Evolutionary conservation across 768 basidiomycete genomes (phyloP).

Genomic region (Boletus speciosus): DNA sequence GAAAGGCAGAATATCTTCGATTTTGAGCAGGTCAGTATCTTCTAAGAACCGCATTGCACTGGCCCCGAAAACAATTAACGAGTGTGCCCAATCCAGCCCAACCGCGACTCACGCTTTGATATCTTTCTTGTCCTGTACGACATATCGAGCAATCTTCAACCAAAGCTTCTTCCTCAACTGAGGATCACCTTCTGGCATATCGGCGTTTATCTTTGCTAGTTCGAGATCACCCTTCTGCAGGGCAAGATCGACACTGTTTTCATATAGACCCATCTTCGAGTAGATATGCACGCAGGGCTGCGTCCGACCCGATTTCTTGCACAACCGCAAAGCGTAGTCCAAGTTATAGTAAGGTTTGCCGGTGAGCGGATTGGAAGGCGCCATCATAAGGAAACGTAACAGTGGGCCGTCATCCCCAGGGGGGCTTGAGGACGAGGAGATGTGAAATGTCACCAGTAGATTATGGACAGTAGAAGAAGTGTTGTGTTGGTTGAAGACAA

Average conservation of each 20-base stretch:
- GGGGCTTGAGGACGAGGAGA: constrained; percentile 47
- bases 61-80: constrained; percentile 7
- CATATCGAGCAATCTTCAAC: constrained; percentile 98
- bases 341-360: constrained; percentile 92
- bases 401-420: constrained; percentile 71
- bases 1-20: constrained; percentile 98
- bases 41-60: constrained; percentile 98
- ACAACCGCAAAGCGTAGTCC: constrained; percentile 92
- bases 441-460: constrained; percentile 84
- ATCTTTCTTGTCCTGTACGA: constrained; percentile 96
- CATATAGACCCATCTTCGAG: constrained; percentile 95
- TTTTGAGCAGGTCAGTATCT: constrained; percentile 90
- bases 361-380: constrained; percentile 79
- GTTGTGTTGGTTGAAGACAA: constrained; percentile 77
- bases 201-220: constrained; percentile 91
- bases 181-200: constrained; percentile 89
- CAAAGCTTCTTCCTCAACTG: constrained; percentile 88
- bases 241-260: constrained; percentile 94
- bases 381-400: constrained; percentile 76
- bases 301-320: constrained; percentile 75
- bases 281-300: constrained; percentile 96
- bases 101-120: constrained; percentile 82
- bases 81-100: not conserved
- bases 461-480: constrained; percentile 90
- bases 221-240: constrained; percentile 93